phyloP scores from a whole-genome alignment of 2,329 filamentous ascomycete genomes.

The Phialocephala sp. region DNA sequence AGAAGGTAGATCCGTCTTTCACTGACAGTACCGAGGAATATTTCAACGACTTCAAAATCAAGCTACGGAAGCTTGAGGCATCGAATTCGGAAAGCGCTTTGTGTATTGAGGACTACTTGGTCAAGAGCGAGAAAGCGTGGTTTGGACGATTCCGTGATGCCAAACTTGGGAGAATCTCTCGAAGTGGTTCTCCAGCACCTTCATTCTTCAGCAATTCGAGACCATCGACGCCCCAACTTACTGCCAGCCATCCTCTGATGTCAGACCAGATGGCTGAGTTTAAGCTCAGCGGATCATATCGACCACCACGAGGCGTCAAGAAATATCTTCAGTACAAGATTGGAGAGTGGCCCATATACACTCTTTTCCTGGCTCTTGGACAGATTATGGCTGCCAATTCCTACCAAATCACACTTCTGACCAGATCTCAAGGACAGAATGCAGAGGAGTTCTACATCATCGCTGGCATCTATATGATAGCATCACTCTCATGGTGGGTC shows the following conservation, averaged over 20 bases:
- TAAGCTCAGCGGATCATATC: background rate
- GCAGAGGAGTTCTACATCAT: conserved; percentile 7
- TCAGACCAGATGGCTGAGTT: background rate
- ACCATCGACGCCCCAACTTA: background rate
- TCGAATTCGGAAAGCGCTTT: background rate
- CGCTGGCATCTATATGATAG: background rate
- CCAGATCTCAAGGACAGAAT: conserved; percentile 8
- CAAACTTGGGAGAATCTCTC: background rate
- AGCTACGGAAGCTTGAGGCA: background rate
- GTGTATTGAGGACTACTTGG: conserved; percentile 5
- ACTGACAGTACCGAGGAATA: conserved; percentile 2
- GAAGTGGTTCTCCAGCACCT: background rate
- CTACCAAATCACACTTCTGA: conserved; percentile 6
- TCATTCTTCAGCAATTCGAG: background rate
- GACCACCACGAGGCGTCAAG: background rate
- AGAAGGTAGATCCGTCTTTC: background rate
- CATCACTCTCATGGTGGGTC: conserved; percentile 58
- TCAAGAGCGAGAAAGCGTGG: conserved; percentile 5
- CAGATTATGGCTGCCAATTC: conserved; percentile 7
- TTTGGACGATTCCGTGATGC: conserved; percentile 6
- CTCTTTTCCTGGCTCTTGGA: background rate
- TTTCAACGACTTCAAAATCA: conserved; percentile 2
- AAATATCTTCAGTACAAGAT: conserved; percentile 5
- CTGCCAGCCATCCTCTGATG: background rate
- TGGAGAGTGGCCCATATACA: conserved; percentile 4